Conservation (phyloP, 768 basidiomycete species). For the Boletales sp. region DNA sequence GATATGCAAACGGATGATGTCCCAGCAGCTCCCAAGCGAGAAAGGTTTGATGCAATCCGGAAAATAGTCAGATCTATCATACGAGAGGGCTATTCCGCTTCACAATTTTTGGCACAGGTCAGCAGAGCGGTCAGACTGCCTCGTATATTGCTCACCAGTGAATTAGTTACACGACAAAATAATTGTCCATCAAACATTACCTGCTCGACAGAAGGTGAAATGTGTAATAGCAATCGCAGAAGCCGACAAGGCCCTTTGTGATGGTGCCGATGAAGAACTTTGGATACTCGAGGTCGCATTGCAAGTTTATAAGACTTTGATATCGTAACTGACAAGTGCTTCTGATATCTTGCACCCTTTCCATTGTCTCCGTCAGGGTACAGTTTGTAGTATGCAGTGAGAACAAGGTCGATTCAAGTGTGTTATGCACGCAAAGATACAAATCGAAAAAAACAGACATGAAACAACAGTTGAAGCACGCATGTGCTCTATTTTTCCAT, state of each 20-base stretch:
- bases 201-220: conserved; percentile 73
- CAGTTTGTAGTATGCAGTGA: conserved; percentile 4
- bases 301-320: conserved; percentile 62
- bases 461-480: conserved; percentile 10
- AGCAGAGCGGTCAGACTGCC: conserved; percentile 16
- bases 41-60: conserved; percentile 60
- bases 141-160: conserved; percentile 6
- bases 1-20: conserved; percentile 46
- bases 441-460: conserved; percentile 13
- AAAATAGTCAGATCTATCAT: conserved; percentile 72
- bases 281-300: conserved; percentile 91
- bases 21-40: conserved; percentile 20
- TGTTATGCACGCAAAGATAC: conserved; percentile 8
- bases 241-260: conserved; percentile 92
- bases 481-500: conserved; percentile 15
- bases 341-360: too few relatives aligned
- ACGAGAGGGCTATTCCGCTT: conserved; percentile 89
- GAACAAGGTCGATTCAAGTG: conserved; percentile 12
- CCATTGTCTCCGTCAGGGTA: not conserved
- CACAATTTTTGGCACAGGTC: conserved; percentile 87
- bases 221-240: conserved; percentile 87
- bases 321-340: conserved; percentile 5
- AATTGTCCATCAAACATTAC: conserved; percentile 76
- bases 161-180: conserved; percentile 86
- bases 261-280: conserved; percentile 96